These are phyloP conservation scores for Kuraishia hungarica DNA, from an alignment of 805 yeast genomes.

Conservation along the genomic window DNA sequence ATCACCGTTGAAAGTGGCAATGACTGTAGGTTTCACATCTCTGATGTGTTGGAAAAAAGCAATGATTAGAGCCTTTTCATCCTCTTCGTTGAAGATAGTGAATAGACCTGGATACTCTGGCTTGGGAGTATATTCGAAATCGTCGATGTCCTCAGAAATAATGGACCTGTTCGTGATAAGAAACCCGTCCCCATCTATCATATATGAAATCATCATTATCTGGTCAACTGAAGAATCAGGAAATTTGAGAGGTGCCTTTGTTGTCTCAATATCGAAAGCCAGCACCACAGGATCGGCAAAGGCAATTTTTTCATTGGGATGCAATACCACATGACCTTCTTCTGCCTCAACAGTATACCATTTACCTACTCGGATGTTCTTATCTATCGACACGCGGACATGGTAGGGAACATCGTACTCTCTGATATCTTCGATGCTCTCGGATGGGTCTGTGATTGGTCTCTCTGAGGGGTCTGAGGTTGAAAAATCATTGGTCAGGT, in stretches of 20 bases:
- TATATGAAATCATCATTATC: slow-evolving; percentile 97
- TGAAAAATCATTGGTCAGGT: slow-evolving; percentile 16
- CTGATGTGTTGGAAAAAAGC: slow-evolving; percentile 86
- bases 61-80: slow-evolving; percentile 66
- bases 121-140: slow-evolving; percentile 94
- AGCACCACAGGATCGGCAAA: slow-evolving; percentile 96
- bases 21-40: slow-evolving; percentile 90
- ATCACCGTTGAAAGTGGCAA: slow-evolving; percentile 97
- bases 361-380: slow-evolving; percentile 81
- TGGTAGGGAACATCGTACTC: slow-evolving; percentile 97
- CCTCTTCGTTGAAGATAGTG: slow-evolving; percentile 81
- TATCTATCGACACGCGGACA: slow-evolving; percentile 92
- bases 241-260: slow-evolving; percentile 91
- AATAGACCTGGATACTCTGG: slow-evolving; percentile 92
- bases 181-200: slow-evolving; percentile 97
- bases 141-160: slow-evolving; percentile 90
- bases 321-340: slow-evolving; percentile 43
- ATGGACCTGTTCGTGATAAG: slow-evolving; percentile 91
- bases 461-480: slow-evolving; percentile 5
- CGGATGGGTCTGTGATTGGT: slow-evolving; percentile 42
- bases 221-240: slow-evolving; percentile 90
- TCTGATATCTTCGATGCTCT: slow-evolving; percentile 67
- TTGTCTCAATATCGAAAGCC: slow-evolving; percentile 97
- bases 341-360: slow-evolving; percentile 81
- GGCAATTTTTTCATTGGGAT: slow-evolving; percentile 66